Base-by-base conservation (phyloP, 1,284 basidiomycete genomes). In the Irpex rosettiformis region DNA sequence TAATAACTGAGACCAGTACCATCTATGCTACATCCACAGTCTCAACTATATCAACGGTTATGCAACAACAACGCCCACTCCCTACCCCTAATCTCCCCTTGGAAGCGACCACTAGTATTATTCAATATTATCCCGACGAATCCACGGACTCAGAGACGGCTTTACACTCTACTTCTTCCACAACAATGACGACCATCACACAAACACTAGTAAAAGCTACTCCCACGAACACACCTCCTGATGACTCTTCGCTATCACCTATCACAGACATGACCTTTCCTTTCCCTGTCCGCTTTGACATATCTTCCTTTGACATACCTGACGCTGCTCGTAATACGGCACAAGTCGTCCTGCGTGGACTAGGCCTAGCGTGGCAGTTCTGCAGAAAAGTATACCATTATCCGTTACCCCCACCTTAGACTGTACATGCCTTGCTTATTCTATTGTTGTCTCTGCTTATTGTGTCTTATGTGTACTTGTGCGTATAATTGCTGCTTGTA, bases 341-440 rank as follows among this genome's bases (percentile, higher is more conserved):
- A 21, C 60, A 67, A 6, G 61, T 57, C 13, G 60, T 73, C 21
- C 52, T 69, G 27, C 57, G 62, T n/a, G 66, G 70, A 3, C 21
- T 73, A n/a, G 64, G 61, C 29, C 49, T 63, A 0, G 64, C 68
- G 22, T 76, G 72, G 66, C 62, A 70, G 40, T 40, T 75, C 2
- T 61, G 68, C 33, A 61, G 64, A 54, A 68, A 58, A 61, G 59
- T 71, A 11, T 61, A 69, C 10, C 69, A 73, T 60, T 76, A 69
- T 42, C 74, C 74, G 0, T 42, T 74, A 49, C 65, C 67, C 51
- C 73, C 73, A 30, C 70, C 72, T 27, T 72, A 63, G 65, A 27
- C 25, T 3, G 18, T 27, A 8, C 13, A 11, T 16, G 24, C 13
- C 21, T 51, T 10, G 22, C 13, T 22, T 16, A 27, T 7, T 27